Percentiles rank a stretch among this genome's conserved stretches.
Conservation (phyloP, 1,284 basidiomycete genomes). For the Leccinum angustisporum region DNA sequence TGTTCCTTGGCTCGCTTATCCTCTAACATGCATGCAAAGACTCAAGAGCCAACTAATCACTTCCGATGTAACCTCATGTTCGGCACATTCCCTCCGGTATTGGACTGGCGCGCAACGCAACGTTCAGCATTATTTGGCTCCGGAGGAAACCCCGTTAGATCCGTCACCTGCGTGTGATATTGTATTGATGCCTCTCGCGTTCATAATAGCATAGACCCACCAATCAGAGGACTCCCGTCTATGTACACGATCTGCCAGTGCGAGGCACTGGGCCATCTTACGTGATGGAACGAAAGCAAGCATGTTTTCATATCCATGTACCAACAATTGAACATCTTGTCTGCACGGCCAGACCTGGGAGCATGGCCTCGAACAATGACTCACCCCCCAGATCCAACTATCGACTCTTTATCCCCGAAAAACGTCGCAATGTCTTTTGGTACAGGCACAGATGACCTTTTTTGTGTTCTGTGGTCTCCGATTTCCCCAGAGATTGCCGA, state of each 20-base stretch:
- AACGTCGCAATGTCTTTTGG: neutral
- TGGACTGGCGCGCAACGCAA: neutral
- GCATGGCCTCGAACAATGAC: neutral
- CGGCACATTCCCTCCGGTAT: neutral
- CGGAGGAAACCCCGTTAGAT: neutral
- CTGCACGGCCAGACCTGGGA: neutral
- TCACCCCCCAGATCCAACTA: neutral
- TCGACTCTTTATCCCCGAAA: neutral
- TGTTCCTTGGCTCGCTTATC: neutral
- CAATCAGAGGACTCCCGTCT: slow-evolving; percentile 1
- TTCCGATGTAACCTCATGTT: neutral
- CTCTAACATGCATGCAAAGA: neutral
- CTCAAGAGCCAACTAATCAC: neutral
- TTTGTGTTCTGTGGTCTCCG: neutral
- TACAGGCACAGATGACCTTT: neutral
- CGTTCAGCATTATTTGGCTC: neutral
- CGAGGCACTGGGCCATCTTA: neutral
- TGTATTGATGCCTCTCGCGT: neutral
- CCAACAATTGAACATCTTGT: neutral
- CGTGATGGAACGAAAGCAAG: neutral
- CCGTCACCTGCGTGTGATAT: neutral
- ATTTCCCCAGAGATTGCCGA: neutral
- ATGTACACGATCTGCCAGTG: neutral
- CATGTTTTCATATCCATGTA: neutral
- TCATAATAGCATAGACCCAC: neutral